Evolutionary conservation across 2,329 filamentous ascomycete species (phyloP).

Genomic region (Aspergillus melleus): DNA sequence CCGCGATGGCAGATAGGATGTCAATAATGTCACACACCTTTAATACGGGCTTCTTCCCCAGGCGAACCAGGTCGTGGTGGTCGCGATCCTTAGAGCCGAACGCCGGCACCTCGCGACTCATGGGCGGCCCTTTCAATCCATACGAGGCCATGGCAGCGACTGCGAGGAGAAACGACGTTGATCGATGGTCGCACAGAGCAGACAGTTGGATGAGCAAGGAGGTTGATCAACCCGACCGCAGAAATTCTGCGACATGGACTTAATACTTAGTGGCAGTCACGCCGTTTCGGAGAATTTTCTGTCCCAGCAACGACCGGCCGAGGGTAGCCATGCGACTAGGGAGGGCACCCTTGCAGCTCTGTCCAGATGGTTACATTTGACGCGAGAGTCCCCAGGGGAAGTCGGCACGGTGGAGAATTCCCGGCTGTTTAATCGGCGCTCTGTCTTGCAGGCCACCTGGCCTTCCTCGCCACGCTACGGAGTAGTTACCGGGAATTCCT

Average conservation of each 20-base stretch:
- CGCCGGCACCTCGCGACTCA: background rate
- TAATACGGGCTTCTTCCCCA: constrained; percentile 22
- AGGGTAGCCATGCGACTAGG: background rate
- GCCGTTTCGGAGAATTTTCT: background rate
- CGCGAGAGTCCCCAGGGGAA: too few relatives aligned
- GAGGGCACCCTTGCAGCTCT: background rate
- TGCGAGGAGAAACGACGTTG: background rate
- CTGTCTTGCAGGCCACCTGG: background rate
- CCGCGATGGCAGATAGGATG: background rate
- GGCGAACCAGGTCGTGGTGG: constrained; percentile 12
- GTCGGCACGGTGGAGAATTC: background rate
- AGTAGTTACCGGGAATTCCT: too few relatives aligned
- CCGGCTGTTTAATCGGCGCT: background rate
- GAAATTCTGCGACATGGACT: too few relatives aligned
- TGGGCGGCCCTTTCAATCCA: constrained; percentile 4
- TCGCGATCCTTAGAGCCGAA: constrained; percentile 8
- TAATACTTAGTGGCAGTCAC: background rate
- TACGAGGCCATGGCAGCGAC: constrained; percentile 5
- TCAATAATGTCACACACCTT: constrained; percentile 9
- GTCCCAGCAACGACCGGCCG: background rate
- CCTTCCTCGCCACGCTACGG: background rate
- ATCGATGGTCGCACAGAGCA: background rate
- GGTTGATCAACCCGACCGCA: too few relatives aligned
- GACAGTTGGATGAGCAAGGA: background rate
- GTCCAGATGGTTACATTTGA: background rate